Percentiles rank a stretch among this genome's conserved stretches.
phyloP scores from a whole-genome alignment of 1,284 basidiomycete genomes.

The Cutaneotrichosporon arboriforme region DNA sequence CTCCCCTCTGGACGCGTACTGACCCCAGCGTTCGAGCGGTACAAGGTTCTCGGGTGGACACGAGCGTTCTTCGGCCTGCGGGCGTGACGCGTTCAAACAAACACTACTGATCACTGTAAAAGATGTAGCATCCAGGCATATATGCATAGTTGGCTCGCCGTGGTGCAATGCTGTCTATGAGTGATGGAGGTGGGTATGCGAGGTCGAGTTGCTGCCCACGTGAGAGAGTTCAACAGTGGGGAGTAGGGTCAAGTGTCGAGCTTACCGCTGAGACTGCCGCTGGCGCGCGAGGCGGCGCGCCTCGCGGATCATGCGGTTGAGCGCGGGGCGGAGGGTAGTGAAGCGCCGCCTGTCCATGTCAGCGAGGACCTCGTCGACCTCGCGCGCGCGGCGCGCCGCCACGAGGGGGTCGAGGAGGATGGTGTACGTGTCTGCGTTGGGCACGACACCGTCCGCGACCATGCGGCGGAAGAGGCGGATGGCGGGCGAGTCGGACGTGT shows the following conservation, averaged over 20 bases:
- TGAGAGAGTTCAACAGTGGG: too few species aligned
- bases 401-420: constrained; percentile 62
- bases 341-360: constrained; percentile 55
- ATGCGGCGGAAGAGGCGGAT: constrained; percentile 63
- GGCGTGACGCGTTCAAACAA: too few species aligned
- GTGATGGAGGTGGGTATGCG: too few species aligned
- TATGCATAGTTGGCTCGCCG: constrained; percentile 1
- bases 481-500: constrained; percentile 42
- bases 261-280: neutral
- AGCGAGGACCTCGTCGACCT: constrained; percentile 57
- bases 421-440: constrained; percentile 66
- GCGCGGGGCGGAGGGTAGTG: constrained; percentile 42
- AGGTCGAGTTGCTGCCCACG: too few species aligned
- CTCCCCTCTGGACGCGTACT: neutral
- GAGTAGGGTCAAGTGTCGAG: too few species aligned
- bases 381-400: constrained; percentile 49
- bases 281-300: constrained; percentile 3
- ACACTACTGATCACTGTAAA: neutral
- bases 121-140: neutral
- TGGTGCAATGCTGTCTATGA: neutral
- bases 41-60: constrained; percentile 61
- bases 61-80: constrained; percentile 57
- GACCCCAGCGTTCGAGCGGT: constrained; percentile 62
- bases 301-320: constrained; percentile 45
- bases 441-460: constrained; percentile 52